Base-by-base conservation (phyloP, 179 eudicot species). In the Actinidia polygama region DNA sequence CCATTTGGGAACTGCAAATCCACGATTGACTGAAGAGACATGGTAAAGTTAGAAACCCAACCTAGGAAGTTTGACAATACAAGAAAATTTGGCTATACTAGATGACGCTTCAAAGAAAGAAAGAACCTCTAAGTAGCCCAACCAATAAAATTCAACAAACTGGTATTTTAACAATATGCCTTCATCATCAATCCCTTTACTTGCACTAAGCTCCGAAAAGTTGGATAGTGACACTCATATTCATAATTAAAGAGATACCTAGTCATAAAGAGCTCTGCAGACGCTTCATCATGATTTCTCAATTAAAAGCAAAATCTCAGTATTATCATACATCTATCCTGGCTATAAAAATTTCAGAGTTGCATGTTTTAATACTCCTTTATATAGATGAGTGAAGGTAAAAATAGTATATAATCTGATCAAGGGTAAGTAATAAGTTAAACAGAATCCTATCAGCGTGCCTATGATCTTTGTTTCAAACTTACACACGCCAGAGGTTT, bases 1-100 rank as follows among this genome's bases (percentile, higher is more conserved):
- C 99, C 99, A 78, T 96, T 95, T 63, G 99, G 99, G 79, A 93
- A 96, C 86, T 95, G 99, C 87, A 95, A 80, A 89, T 96, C 98
- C 99, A 96, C 91, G 89, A 94, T 95, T 68, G 99, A 95, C 99
- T 96, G 95, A 82, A 90, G 53, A 69, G 62, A 47, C 78, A 57
- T 63, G 64, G 12, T 0, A 10, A 80, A 77, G 74, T 82, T 21
- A 84, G 85, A 78, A 58, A 84, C n/a, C 53, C 49, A 50, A 66
- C 55, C 69, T 15, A 19, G 6, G 55, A 30, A 12, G n/a, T 26
- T 66, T 66, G 70, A 66, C 70, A 15, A 66, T 14, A 66, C 16
- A 26, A 18, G 44, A 24, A 44, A 66, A 8, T 16, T 11, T 18
- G 7, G 23, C 10, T 10, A 24, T 66, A 66, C n/a, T n/a, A 66